Percentiles rank a stretch among this genome's conserved stretches.
phyloP scores from a whole-genome alignment of 768 basidiomycete species.

The Pisolithus tinctorius region DNA sequence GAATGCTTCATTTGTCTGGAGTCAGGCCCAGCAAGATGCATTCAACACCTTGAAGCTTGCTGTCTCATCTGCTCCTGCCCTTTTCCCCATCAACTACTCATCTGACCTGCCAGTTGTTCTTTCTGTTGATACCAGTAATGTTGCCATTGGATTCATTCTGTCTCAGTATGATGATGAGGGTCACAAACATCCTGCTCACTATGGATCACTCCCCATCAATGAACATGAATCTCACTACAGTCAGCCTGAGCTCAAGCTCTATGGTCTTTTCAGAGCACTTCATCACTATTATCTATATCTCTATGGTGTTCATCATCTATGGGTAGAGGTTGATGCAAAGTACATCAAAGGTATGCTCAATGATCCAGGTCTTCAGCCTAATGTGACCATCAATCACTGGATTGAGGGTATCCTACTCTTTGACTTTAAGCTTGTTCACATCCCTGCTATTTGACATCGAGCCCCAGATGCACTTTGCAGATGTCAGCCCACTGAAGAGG shows the following conservation, averaged over 20 bases:
- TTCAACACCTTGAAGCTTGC: slow-evolving; percentile 18
- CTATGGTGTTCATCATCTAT: not conserved
- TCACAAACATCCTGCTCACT: slow-evolving; percentile 21
- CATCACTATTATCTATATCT: not conserved
- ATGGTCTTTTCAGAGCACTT: not conserved
- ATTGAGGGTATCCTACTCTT: not conserved
- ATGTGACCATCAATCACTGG: not conserved
- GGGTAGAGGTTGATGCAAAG: not conserved
- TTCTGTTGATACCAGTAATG: slow-evolving; percentile 20
- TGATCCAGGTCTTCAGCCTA: not conserved
- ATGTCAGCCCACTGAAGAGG: not conserved
- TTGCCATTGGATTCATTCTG: slow-evolving; percentile 31
- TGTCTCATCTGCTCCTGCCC: slow-evolving; percentile 6
- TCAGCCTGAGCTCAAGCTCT: slow-evolving; percentile 24
- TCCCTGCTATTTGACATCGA: not conserved
- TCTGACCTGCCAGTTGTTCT: not conserved
- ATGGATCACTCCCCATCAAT: slow-evolving; percentile 34
- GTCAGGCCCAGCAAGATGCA: slow-evolving; percentile 2
- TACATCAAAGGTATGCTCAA: not conserved
- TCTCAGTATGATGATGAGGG: not conserved
- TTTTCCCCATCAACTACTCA: not conserved
- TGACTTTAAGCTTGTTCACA: not conserved
- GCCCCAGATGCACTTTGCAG: not conserved
- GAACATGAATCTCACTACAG: slow-evolving; percentile 9
- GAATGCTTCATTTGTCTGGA: slow-evolving; percentile 16